Evolutionary conservation across 805 yeast species (phyloP).

Genomic region (Wickerhamomyces chaumierensis): DNA sequence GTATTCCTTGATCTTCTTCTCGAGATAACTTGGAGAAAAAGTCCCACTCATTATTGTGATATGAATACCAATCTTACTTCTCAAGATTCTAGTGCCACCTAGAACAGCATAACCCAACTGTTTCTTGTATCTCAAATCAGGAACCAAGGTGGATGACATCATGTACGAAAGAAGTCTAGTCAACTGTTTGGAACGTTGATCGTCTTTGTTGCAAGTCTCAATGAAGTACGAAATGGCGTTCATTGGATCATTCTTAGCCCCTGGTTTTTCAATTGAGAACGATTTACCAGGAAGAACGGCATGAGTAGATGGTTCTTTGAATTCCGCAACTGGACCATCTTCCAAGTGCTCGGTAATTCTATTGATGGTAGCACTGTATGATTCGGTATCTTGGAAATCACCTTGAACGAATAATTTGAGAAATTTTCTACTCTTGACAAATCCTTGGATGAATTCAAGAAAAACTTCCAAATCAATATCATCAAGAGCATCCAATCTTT

Average conservation of each 20-base stretch:
- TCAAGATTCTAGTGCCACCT: constrained; percentile 42
- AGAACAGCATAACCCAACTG: constrained; percentile 54
- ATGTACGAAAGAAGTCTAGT: constrained; percentile 36
- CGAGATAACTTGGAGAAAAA: constrained; percentile 29
- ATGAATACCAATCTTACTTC: constrained; percentile 47
- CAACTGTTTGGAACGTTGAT: constrained; percentile 24
- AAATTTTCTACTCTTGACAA: constrained; percentile 22
- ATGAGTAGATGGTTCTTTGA: constrained; percentile 27
- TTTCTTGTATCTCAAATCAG: constrained; percentile 40
- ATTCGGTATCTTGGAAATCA: constrained; percentile 22
- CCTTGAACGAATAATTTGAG: constrained; percentile 42
- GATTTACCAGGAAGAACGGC: constrained; percentile 25
- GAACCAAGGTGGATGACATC: constrained; percentile 30
- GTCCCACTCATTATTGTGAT: constrained; percentile 44
- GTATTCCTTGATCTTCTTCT: constrained; percentile 35
- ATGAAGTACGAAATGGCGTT: constrained; percentile 41
- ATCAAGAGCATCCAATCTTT: constrained; percentile 46
- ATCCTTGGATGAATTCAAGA: constrained; percentile 16
- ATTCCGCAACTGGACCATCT: background rate
- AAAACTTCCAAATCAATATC: constrained; percentile 29
- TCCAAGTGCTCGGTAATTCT: constrained; percentile 19
- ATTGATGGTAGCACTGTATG: constrained; percentile 15
- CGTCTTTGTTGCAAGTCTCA: constrained; percentile 42
- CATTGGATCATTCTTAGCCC: constrained; percentile 36
- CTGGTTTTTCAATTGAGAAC: constrained; percentile 21